Conservation (phyloP, 2,329 filamentous ascomycete species). For the Fusarium nisikadoi region DNA sequence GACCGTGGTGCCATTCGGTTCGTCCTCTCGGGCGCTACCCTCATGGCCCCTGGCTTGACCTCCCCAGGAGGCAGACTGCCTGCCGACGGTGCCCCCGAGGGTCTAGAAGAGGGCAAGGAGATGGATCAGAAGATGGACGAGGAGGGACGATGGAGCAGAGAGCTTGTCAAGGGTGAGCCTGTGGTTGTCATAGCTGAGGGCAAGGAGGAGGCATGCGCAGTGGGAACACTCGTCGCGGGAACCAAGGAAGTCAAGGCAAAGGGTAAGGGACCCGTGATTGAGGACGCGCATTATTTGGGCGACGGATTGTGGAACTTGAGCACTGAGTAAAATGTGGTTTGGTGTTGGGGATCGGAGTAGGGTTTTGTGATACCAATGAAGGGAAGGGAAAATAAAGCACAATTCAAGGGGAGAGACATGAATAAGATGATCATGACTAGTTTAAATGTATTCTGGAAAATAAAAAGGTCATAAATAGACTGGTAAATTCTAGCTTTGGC, state of each 20-base stretch:
- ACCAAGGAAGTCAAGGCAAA: slow-evolving; percentile 94
- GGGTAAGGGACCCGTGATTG: slow-evolving; percentile 93
- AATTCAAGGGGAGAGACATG: neutral
- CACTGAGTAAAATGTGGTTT: slow-evolving; percentile 53
- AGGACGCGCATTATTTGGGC: slow-evolving; percentile 92
- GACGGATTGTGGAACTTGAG: slow-evolving; percentile 89
- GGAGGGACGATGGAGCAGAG: slow-evolving; percentile 69
- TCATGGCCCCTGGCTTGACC: slow-evolving; percentile 96
- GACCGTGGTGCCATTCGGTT: slow-evolving; percentile 97
- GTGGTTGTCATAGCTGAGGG: slow-evolving; percentile 94
- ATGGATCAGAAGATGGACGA: slow-evolving; percentile 56
- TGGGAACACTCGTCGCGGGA: slow-evolving; percentile 84
- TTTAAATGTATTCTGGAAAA: neutral
- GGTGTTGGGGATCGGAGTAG: neutral
- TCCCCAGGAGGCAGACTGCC: slow-evolving; percentile 84
- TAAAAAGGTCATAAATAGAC: neutral
- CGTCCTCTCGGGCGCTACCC: slow-evolving; percentile 89
- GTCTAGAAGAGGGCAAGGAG: slow-evolving; percentile 54
- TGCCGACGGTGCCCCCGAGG: slow-evolving; percentile 53
- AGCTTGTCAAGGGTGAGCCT: slow-evolving; percentile 82
- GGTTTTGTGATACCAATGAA: slow-evolving; percentile 37
- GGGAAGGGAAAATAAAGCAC: neutral
- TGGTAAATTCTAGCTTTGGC: neutral
- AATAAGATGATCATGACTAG: neutral
- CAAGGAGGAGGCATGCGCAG: slow-evolving; percentile 89